Evolutionary conservation across 2,329 filamentous ascomycete genomes (phyloP).

Genomic region (Ceratocystis colombiana): DNA sequence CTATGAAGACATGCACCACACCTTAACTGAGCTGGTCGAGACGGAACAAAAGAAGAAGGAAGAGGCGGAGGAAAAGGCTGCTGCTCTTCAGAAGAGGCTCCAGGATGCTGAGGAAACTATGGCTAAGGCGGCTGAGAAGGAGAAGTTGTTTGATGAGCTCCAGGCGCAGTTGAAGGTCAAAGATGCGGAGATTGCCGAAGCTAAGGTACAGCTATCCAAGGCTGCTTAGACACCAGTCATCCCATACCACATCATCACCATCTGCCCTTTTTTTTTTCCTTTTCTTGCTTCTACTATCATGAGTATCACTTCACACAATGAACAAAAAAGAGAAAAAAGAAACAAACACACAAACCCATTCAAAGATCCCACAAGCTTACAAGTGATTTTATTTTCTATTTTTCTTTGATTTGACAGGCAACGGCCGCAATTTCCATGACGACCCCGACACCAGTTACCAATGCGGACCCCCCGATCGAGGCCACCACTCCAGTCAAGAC

Average conservation of each 20-base stretch:
- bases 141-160: conserved; percentile 41
- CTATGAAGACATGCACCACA: conserved; percentile 54
- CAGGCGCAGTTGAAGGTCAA: conserved; percentile 51
- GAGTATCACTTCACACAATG: conserved; percentile 12
- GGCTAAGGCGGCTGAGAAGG: conserved; percentile 36
- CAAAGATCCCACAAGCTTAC: conserved; percentile 21
- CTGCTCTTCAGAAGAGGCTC: conserved; percentile 37
- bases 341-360: background rate
- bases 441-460: conserved; percentile 6
- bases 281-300: conserved; percentile 16
- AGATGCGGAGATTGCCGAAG: conserved; percentile 54
- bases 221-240: conserved; percentile 25
- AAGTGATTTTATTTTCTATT: conserved; percentile 20
- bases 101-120: conserved; percentile 20
- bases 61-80: conserved; percentile 42
- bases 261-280: conserved; percentile 13
- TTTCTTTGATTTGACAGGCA: conserved; percentile 24
- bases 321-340: conserved; percentile 16
- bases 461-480: conserved; percentile 9
- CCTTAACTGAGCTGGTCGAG: conserved; percentile 50
- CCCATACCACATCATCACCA: conserved; percentile 22
- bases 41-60: conserved; percentile 47
- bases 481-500: conserved; percentile 32
- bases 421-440: conserved; percentile 22
- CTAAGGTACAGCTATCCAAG: conserved; percentile 39